Evolutionary conservation across 2,329 filamentous ascomycete species (phyloP).

Genomic region (Paecilomyces sp.): DNA sequence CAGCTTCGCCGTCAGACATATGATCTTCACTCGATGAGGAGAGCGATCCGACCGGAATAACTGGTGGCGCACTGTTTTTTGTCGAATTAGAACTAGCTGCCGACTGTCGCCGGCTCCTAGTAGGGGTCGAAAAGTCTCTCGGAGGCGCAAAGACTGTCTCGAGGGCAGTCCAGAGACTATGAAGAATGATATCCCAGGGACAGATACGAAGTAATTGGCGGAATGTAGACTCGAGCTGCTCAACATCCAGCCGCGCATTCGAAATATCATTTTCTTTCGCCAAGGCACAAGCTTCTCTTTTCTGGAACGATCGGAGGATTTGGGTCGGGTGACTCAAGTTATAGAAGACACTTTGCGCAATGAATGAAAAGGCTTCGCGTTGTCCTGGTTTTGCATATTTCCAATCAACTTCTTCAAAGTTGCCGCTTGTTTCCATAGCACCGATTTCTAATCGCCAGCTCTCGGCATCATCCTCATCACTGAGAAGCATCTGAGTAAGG

Average conservation of each 20-base stretch:
- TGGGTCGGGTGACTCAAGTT: constrained; percentile 33
- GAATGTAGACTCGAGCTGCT: constrained; percentile 24
- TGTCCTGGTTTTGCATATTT: constrained; percentile 29
- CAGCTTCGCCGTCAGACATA: constrained; percentile 31
- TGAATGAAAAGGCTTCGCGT: constrained; percentile 31
- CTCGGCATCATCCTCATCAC: constrained; percentile 28
- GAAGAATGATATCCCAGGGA: constrained; percentile 33
- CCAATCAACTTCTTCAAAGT: constrained; percentile 31
- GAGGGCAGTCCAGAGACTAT: constrained; percentile 35
- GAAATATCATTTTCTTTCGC: constrained; percentile 1
- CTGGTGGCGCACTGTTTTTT: constrained; percentile 12
- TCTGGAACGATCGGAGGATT: constrained; percentile 34
- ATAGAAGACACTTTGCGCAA: constrained; percentile 39
- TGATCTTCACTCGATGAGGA: constrained; percentile 22
- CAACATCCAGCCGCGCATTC: constrained; percentile 19
- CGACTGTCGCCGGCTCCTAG: constrained; percentile 22
- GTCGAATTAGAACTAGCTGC: constrained; percentile 20
- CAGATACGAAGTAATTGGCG: constrained; percentile 29
- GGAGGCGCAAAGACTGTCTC: constrained; percentile 34
- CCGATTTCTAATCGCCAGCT: constrained; percentile 31
- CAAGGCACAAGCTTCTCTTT: constrained; percentile 7
- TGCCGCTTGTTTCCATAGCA: constrained; percentile 28
- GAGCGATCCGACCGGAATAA: constrained; percentile 18
- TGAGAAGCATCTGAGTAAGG: constrained; percentile 27
- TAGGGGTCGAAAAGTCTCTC: constrained; percentile 23